Evolutionary conservation across 1,139 yeast species (phyloP).

Genomic region (Citeromyces siamensis): DNA sequence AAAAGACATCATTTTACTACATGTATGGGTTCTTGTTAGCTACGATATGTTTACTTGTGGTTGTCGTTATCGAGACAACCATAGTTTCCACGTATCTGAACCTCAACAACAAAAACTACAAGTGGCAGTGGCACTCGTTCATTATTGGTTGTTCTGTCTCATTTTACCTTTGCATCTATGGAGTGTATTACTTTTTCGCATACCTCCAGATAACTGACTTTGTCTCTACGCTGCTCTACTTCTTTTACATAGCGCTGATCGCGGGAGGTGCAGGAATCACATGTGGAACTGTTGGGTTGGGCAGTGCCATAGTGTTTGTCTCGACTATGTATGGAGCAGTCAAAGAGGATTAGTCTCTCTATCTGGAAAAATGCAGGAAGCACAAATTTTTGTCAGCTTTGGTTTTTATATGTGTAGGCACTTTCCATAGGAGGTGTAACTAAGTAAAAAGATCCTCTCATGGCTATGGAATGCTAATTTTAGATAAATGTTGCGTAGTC

Average conservation of each 20-base stretch:
- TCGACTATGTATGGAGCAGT: conserved; percentile 43
- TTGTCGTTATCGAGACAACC: conserved; percentile 64
- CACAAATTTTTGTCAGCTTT: too few relatives aligned
- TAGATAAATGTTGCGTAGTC: too few relatives aligned
- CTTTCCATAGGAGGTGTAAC: too few relatives aligned
- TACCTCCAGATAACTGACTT: conserved; percentile 51
- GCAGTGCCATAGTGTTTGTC: conserved; percentile 51
- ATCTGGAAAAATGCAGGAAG: too few relatives aligned
- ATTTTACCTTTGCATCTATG: conserved; percentile 56
- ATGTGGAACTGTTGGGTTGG: conserved; percentile 66
- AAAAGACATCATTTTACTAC: conserved; percentile 66
- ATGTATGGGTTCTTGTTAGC: conserved; percentile 68
- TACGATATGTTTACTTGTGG: conserved; percentile 43
- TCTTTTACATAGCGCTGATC: conserved; percentile 59
- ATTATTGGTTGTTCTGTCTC: conserved; percentile 60
- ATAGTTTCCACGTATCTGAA: conserved; percentile 57
- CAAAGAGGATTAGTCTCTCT: conserved; percentile 44
- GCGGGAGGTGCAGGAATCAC: conserved; percentile 54
- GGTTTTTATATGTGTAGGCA: too few relatives aligned
- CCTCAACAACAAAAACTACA: conserved; percentile 46
- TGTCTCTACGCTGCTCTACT: conserved; percentile 57
- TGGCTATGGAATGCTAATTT: too few relatives aligned
- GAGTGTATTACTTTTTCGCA: conserved; percentile 51
- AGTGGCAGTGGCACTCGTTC: conserved; percentile 84
- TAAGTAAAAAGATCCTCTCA: too few relatives aligned